Conservation (phyloP, 2,329 filamentous ascomycete genomes). For the Fusarium udum region DNA sequence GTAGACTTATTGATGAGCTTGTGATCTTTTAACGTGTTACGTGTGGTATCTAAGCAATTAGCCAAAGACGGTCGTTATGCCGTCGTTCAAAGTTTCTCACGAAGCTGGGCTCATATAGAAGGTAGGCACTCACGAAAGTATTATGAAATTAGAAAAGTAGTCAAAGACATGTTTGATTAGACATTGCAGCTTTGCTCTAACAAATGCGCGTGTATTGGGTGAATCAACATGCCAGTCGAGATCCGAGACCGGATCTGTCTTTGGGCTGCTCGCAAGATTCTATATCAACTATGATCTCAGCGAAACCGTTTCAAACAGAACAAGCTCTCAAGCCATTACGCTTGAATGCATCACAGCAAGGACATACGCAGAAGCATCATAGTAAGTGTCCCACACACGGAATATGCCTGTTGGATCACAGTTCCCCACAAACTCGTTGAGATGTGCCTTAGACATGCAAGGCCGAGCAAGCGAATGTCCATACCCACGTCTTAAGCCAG, state of each 20-base stretch:
- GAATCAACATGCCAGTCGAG: neutral
- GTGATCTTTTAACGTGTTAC: neutral
- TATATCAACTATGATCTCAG: neutral
- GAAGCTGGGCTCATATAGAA: neutral
- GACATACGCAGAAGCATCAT: neutral
- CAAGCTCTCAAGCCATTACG: neutral
- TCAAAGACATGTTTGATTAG: neutral
- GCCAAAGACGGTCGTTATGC: neutral
- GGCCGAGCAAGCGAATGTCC: neutral
- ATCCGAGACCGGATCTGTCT: neutral
- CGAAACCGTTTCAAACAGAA: neutral
- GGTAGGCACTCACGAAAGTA: neutral
- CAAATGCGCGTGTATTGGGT: neutral
- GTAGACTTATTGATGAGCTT: neutral
- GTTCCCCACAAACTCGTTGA: neutral
- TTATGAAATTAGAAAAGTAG: neutral
- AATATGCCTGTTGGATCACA: slow-evolving; percentile 19
- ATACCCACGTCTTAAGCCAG: neutral
- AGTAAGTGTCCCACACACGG: neutral
- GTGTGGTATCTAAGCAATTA: neutral
- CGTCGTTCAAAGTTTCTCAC: neutral
- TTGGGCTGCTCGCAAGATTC: neutral
- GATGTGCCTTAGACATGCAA: slow-evolving; percentile 10
- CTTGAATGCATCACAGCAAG: neutral
- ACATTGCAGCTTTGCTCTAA: neutral